phyloP scores from a whole-genome alignment of 139 green algal genomes.

The Trebouxia sp. region DNA sequence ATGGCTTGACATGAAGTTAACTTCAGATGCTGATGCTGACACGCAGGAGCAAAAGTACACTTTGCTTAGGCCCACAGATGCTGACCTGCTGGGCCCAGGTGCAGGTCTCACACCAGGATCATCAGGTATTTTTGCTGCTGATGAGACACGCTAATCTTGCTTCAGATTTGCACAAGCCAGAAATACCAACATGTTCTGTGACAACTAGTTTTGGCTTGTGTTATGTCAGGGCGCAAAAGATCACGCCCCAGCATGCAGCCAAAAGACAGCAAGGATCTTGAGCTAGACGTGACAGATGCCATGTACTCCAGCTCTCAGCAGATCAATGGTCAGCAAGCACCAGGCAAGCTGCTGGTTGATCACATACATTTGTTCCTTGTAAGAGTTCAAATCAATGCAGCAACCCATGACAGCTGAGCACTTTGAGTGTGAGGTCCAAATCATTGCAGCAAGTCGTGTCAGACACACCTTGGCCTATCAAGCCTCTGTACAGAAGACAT shows the following conservation, averaged over 20 bases:
- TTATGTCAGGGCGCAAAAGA: slow-evolving; percentile 26
- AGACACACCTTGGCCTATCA: no score
- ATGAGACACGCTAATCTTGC: background rate
- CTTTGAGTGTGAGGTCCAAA: no score
- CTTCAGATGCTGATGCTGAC: background rate
- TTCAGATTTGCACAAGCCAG: background rate
- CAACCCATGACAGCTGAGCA: no score
- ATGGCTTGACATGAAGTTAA: background rate
- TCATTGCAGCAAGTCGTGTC: no score
- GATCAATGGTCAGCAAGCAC: slow-evolving; percentile 29
- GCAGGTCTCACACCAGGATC: slow-evolving; percentile 21
- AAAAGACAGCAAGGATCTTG: slow-evolving; percentile 10
- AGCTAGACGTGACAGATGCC: slow-evolving; percentile 36
- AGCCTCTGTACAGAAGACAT: no score
- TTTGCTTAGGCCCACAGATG: background rate
- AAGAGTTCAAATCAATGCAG: background rate
- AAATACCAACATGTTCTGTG: background rate
- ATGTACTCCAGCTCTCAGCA: slow-evolving; percentile 56
- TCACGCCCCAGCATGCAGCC: slow-evolving; percentile 12
- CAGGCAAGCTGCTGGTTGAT: background rate
- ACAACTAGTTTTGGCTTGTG: background rate
- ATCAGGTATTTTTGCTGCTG: background rate
- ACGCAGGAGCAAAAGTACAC: slow-evolving; percentile 4
- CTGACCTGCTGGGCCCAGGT: background rate
- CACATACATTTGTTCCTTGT: background rate